These are phyloP conservation scores for Pholiota adiposa DNA, from an alignment of 1,284 basidiomycete species.

Conservation along the genomic window DNA sequence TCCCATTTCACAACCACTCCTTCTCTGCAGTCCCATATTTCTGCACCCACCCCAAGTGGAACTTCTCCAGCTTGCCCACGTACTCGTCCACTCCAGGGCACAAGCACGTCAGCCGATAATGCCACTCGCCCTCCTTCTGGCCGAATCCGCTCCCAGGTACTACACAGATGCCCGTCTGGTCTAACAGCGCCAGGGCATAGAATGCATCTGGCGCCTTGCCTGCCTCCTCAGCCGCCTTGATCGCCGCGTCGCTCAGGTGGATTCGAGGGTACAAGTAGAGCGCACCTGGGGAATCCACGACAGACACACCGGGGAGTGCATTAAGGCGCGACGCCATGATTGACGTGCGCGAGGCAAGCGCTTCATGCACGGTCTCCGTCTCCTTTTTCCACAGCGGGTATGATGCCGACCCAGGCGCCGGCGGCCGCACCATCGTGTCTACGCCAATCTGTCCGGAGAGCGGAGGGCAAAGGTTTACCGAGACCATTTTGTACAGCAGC, in stretches of 20 bases:
- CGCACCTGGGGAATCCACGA: constrained; percentile 86
- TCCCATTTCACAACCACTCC: too few species aligned
- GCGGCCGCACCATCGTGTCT: constrained; percentile 87
- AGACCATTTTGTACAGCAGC: constrained; percentile 94
- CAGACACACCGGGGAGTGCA: constrained; percentile 78
- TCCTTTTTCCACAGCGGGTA: constrained; percentile 83
- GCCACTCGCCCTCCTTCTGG: constrained; percentile 85
- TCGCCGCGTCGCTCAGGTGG: constrained; percentile 59
- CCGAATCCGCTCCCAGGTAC: constrained; percentile 94
- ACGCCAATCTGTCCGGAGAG: constrained; percentile 90
- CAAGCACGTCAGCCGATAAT: constrained; percentile 87
- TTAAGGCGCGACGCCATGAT: constrained; percentile 82
- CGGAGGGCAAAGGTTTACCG: constrained; percentile 87
- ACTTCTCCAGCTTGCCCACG: constrained; percentile 81
- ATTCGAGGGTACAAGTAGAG: constrained; percentile 43
- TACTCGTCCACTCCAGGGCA: constrained; percentile 93
- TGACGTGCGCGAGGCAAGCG: constrained; percentile 72
- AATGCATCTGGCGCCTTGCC: constrained; percentile 88
- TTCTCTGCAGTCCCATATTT: constrained; percentile 52
- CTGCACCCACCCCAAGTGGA: constrained; percentile 80
- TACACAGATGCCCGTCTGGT: constrained; percentile 91
- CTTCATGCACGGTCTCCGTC: constrained; percentile 78
- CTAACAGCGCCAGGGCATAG: constrained; percentile 83
- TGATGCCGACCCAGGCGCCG: constrained; percentile 73
- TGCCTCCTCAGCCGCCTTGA: constrained; percentile 69